phyloP scores from a whole-genome alignment of 2,329 filamentous ascomycete genomes.

The Fusarium multiceps region DNA sequence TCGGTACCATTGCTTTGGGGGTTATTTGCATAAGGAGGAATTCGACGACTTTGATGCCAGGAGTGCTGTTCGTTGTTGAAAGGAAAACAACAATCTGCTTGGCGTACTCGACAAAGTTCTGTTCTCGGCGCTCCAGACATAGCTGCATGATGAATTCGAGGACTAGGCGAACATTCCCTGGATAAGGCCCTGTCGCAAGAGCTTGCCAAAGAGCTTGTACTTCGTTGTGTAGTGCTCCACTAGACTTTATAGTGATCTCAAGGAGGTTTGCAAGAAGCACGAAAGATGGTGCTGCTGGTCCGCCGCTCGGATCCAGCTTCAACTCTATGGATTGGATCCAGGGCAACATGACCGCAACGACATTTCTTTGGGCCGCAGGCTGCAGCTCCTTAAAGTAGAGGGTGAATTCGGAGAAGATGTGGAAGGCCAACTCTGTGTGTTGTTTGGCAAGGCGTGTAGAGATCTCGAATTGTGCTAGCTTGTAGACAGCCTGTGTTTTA shows the following conservation, averaged over 20 bases:
- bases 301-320: constrained; percentile 90
- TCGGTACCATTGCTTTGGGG: constrained; percentile 96
- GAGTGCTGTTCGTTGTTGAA: constrained; percentile 77
- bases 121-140: constrained; percentile 92
- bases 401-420: constrained; percentile 96
- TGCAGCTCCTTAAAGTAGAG: constrained; percentile 90
- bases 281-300: constrained; percentile 90
- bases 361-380: constrained; percentile 86
- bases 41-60: constrained; percentile 92
- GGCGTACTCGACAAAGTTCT: constrained; percentile 97
- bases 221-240: constrained; percentile 90
- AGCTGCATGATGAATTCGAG: constrained; percentile 96
- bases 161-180: constrained; percentile 92
- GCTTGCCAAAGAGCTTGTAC: constrained; percentile 98
- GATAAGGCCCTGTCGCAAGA: constrained; percentile 89
- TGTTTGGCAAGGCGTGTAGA: constrained; percentile 90
- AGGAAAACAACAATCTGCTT: constrained; percentile 98
- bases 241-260: constrained; percentile 94
- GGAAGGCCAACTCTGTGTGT: constrained; percentile 88
- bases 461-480: constrained; percentile 95
- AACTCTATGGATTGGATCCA: constrained; percentile 97
- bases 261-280: constrained; percentile 94
- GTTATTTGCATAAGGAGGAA: constrained; percentile 91
- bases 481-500: constrained; percentile 98
- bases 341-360: constrained; percentile 92